Conservation (phyloP, 2,329 filamentous ascomycete genomes). For the Hortaea werneckii region DNA sequence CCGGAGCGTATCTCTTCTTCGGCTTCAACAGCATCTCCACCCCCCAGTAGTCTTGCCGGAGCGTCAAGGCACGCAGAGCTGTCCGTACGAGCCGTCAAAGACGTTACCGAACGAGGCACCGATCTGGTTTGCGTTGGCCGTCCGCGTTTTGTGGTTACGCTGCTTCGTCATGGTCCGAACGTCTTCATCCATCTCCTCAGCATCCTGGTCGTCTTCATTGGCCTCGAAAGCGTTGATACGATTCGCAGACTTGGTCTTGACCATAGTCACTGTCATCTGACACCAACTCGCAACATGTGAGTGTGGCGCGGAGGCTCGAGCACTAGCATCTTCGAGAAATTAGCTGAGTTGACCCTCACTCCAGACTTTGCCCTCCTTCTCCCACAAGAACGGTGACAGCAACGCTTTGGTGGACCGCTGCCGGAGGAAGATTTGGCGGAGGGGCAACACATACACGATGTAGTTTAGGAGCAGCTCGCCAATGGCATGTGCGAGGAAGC, state of each 20-base stretch:
- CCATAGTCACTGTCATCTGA: conserved; percentile 8
- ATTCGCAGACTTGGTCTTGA: conserved; percentile 8
- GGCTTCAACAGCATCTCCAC: no score
- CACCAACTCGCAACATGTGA: conserved; percentile 6
- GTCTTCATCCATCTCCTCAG: conserved; percentile 3
- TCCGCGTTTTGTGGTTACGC: conserved; percentile 7
- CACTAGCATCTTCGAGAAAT: conserved; percentile 3
- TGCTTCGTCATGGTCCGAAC: conserved; percentile 5
- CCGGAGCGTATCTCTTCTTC: no score
- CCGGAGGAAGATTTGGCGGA: conserved; percentile 8
- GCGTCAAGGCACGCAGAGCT: conserved; percentile 4
- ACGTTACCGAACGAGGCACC: no score
- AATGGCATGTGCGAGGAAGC: conserved; percentile 6
- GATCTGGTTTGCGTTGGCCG: no score
- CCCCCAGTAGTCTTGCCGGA: conserved; percentile 9
- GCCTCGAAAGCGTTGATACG: conserved; percentile 4
- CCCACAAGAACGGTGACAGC: conserved; percentile 7
- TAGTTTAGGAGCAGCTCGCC: conserved; percentile 8
- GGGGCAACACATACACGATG: conserved; percentile 7
- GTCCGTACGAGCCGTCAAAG: no score
- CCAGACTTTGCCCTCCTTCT: conserved; percentile 8
- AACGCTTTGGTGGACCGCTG: conserved; percentile 1
- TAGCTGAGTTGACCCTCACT: conserved; percentile 2
- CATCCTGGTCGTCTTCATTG: conserved; percentile 1
- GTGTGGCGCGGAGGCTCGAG: conserved; percentile 2